Percentiles rank a stretch among this genome's conserved stretches.
phyloP scores from a whole-genome alignment of 306 rosid genomes.

The Cicer judaicum region DNA sequence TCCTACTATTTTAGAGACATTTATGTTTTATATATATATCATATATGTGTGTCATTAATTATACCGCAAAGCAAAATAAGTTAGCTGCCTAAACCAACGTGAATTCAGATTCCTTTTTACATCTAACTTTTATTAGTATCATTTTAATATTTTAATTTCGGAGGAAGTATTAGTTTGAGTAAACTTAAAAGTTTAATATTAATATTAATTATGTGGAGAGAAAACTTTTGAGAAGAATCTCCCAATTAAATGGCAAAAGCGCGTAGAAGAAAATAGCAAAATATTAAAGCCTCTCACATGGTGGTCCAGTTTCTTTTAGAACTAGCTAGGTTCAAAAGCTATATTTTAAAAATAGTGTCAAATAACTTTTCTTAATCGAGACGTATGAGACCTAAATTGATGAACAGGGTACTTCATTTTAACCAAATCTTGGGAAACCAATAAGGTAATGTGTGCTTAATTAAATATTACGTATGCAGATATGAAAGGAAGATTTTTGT shows the following conservation, averaged over 20 bases:
- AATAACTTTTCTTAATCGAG: not conserved
- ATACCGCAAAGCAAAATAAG: slow-evolving; percentile 29
- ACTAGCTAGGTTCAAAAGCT: not conserved
- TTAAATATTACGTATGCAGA: slow-evolving; percentile 1
- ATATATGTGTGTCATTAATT: slow-evolving; percentile 17
- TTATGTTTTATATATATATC: not conserved
- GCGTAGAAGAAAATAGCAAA: slow-evolving; percentile 1
- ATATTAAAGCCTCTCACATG: slow-evolving; percentile 45
- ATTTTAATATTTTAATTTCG: too few species aligned
- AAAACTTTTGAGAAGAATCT: slow-evolving; percentile 17
- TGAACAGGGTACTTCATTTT: not conserved
- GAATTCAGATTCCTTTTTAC: slow-evolving; percentile 13
- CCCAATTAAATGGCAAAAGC: slow-evolving; percentile 37
- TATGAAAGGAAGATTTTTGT: slow-evolving; percentile 43
- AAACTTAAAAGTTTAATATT: too few species aligned
- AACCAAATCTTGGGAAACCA: not conserved
- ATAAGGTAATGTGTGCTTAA: not conserved
- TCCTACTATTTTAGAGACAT: slow-evolving; percentile 3
- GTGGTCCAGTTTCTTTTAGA: slow-evolving; percentile 48
- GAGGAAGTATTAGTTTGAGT: too few species aligned
- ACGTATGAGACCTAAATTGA: slow-evolving; percentile 13
- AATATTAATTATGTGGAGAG: not conserved
- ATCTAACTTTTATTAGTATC: too few species aligned
- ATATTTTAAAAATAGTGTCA: not conserved
- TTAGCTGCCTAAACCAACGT: slow-evolving; percentile 35